Evolutionary conservation across 73 alveolate species (phyloP).

Genomic region (Paramecium primaurelia): DNA sequence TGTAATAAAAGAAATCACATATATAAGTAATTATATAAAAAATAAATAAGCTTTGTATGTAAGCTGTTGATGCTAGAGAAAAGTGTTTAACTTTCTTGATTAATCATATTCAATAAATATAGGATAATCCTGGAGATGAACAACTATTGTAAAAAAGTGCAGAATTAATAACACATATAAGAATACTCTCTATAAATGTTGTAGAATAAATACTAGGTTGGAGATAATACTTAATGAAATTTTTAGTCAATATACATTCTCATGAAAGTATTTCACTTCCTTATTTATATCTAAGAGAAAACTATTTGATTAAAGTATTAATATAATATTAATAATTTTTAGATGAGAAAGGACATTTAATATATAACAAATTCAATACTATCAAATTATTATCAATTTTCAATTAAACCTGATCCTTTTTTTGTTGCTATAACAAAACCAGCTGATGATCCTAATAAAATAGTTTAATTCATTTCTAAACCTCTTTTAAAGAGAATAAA

Average conservation of each 20-base stretch:
- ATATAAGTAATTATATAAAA: neutral
- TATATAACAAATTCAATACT: neutral
- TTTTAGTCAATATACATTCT: neutral
- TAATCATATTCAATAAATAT: neutral
- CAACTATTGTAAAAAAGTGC: neutral
- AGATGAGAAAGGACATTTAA: neutral
- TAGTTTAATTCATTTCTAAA: neutral
- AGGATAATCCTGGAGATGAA: neutral
- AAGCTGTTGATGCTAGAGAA: conserved; percentile 8
- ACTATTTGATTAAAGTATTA: neutral
- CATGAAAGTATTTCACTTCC: neutral
- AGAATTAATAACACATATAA: conserved; percentile 15
- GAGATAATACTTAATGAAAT: conserved; percentile 29
- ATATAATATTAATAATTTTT: neutral
- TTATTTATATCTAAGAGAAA: neutral
- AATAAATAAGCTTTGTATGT: neutral
- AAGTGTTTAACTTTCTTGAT: neutral
- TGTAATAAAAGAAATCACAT: conserved; percentile 7
- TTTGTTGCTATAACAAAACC: conserved; percentile 5
- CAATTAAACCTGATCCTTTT: conserved; percentile 14
- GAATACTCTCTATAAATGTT: neutral
- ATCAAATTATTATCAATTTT: neutral
- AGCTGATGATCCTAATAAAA: neutral
- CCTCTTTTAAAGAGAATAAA: neutral
- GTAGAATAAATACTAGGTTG: neutral